A percentile compares a stretch with the other conserved stretches of the same genome.
Evolutionary conservation across 164 flowering plant species (phyloP).

Genomic region (Chimonanthus praecox): DNA sequence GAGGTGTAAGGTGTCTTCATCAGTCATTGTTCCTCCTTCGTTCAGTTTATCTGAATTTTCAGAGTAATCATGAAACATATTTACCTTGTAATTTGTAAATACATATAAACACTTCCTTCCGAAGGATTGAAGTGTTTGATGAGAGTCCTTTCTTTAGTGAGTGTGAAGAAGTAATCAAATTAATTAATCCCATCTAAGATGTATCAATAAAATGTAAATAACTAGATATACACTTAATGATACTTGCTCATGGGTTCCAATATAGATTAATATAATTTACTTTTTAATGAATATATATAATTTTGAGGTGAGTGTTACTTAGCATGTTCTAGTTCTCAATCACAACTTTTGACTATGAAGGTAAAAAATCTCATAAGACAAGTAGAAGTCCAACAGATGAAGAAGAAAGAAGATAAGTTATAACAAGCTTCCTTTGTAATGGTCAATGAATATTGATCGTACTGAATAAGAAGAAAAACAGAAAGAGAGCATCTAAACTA

Average conservation of each 20-base stretch:
- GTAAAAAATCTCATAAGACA: too few relatives aligned
- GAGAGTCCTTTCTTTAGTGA: background rate
- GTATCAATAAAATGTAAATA: background rate
- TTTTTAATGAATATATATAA: too few relatives aligned
- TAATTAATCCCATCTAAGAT: background rate
- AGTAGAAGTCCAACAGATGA: too few relatives aligned
- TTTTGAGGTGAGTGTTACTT: too few relatives aligned
- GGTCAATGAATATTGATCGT: too few relatives aligned
- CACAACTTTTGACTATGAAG: too few relatives aligned
- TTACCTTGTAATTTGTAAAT: background rate
- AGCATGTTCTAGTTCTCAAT: too few relatives aligned
- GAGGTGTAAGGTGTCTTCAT: constrained; percentile 73
- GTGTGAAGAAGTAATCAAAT: background rate
- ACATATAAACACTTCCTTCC: background rate
- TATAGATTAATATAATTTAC: background rate
- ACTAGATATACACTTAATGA: background rate
- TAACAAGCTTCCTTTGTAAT: too few relatives aligned
- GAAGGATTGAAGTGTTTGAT: constrained; percentile 8
- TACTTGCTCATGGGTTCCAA: background rate
- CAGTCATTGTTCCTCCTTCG: constrained; percentile 65
- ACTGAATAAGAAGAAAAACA: too few relatives aligned
- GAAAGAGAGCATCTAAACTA: too few relatives aligned
- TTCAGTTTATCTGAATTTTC: constrained; percentile 34
- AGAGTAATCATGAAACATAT: background rate
- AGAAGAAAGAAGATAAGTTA: too few relatives aligned